phyloP scores from a whole-genome alignment of 129 eudicot genomes.

The Mikania micrantha region DNA sequence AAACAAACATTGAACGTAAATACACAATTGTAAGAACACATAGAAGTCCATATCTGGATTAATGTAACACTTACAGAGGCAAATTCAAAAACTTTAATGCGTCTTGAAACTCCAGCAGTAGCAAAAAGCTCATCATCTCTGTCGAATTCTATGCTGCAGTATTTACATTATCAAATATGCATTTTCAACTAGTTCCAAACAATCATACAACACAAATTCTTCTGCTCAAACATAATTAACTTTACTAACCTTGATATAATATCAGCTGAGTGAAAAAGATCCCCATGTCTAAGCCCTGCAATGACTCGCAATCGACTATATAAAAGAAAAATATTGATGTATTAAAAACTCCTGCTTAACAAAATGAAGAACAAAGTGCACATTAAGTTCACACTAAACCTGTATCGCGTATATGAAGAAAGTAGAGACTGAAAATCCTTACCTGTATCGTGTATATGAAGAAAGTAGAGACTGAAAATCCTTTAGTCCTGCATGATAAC shows the following conservation, averaged over 20 bases:
- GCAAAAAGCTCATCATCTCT: slow-evolving; percentile 94
- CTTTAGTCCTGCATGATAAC: slow-evolving; percentile 59
- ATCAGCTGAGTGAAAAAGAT: slow-evolving; percentile 86
- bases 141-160: slow-evolving; percentile 90
- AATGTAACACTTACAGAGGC: slow-evolving; percentile 54
- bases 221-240: background rate
- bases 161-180: background rate
- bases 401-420: slow-evolving; percentile 75
- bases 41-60: background rate
- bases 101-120: slow-evolving; percentile 90
- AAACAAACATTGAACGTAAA: background rate
- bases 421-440: slow-evolving; percentile 83
- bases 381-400: slow-evolving; percentile 32
- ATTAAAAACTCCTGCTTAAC: background rate
- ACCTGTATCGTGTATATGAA: slow-evolving; percentile 88
- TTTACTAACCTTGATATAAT: slow-evolving; percentile 79
- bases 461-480: slow-evolving; percentile 86
- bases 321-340: slow-evolving; percentile 15
- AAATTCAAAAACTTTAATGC: slow-evolving; percentile 88
- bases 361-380: background rate
- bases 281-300: slow-evolving; percentile 86
- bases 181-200: background rate
- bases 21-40: background rate
- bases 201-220: background rate
- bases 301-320: slow-evolving; percentile 72